These are phyloP conservation scores for Boletus speciosus DNA, from an alignment of 768 basidiomycete genomes.

Conservation along the genomic window DNA sequence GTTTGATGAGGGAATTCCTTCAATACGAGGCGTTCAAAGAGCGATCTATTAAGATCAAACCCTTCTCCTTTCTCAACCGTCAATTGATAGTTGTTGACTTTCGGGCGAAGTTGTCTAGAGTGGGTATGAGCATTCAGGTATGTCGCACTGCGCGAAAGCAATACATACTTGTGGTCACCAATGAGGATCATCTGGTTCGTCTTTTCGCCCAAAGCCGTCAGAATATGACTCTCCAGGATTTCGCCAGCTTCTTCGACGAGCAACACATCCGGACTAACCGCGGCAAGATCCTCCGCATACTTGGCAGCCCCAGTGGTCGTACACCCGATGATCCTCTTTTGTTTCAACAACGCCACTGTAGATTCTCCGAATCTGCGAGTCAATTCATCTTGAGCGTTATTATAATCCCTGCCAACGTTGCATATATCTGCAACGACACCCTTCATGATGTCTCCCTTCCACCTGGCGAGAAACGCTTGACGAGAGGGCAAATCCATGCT, in stretches of 20 bases:
- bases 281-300: conserved; percentile 46
- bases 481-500: conserved; percentile 33
- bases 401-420: conserved; percentile 37
- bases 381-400: conserved; percentile 37
- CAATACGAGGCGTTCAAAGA: conserved; percentile 67
- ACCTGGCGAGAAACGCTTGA: conserved; percentile 24
- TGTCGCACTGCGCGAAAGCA: not conserved
- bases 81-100: conserved; percentile 61
- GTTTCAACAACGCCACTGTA: conserved; percentile 35
- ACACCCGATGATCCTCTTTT: conserved; percentile 61
- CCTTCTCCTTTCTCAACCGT: conserved; percentile 71
- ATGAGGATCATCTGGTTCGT: conserved; percentile 62
- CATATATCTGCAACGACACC: conserved; percentile 36
- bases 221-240: conserved; percentile 64
- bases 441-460: conserved; percentile 36
- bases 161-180: conserved; percentile 64
- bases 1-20: conserved; percentile 60
- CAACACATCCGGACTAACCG: conserved; percentile 48
- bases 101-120: conserved; percentile 65
- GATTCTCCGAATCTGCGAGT: conserved; percentile 35
- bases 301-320: conserved; percentile 72
- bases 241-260: conserved; percentile 75
- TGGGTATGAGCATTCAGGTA: not conserved
- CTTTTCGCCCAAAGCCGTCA: conserved; percentile 51
- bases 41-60: conserved; percentile 60